A percentile compares a stretch with the other conserved stretches of the same genome.
phyloP scores from a whole-genome alignment of 2,329 filamentous ascomycete genomes.

The Ophiognomonia clavigignenti-juglandacearum region DNA sequence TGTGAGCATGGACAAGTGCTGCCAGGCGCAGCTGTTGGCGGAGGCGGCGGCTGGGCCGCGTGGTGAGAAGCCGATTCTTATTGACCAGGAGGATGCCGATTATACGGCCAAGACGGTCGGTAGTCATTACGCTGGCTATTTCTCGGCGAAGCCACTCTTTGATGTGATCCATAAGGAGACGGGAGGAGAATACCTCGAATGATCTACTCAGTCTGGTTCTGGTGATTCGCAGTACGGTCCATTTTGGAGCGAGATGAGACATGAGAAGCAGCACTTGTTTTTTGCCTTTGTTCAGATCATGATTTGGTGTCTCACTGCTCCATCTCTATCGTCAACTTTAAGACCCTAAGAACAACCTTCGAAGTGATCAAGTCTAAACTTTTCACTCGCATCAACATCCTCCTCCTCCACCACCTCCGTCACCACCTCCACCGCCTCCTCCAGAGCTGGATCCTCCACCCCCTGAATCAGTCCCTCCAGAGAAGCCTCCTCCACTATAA shows the following conservation, averaged over 20 bases:
- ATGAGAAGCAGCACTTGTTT: too few relatives aligned
- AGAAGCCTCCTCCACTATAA: background rate
- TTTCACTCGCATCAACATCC: too few relatives aligned
- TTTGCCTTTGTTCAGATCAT: too few relatives aligned
- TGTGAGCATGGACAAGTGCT: slow-evolving; percentile 44
- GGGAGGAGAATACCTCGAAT: slow-evolving; percentile 12
- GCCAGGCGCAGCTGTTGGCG: slow-evolving; percentile 45
- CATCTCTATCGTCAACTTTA: too few relatives aligned
- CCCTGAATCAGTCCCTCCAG: too few relatives aligned
- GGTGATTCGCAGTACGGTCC: too few relatives aligned
- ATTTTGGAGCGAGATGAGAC: too few relatives aligned
- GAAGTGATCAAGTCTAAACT: too few relatives aligned
- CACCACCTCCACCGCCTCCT: background rate
- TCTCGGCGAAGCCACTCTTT: slow-evolving; percentile 67
- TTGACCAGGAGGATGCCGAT: slow-evolving; percentile 61
- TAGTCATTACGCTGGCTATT: slow-evolving; percentile 58
- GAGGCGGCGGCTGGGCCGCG: slow-evolving; percentile 57
- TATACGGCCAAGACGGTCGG: slow-evolving; percentile 66
- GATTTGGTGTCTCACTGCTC: too few relatives aligned
- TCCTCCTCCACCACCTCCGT: background rate
- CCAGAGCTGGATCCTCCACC: too few relatives aligned
- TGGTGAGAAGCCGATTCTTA: slow-evolving; percentile 60
- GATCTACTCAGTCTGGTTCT: too few relatives aligned
- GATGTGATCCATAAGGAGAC: slow-evolving; percentile 40
- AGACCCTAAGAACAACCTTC: too few relatives aligned